Evolutionary conservation across 257 asterid species (phyloP).

Genomic region (Plantago ovata): DNA sequence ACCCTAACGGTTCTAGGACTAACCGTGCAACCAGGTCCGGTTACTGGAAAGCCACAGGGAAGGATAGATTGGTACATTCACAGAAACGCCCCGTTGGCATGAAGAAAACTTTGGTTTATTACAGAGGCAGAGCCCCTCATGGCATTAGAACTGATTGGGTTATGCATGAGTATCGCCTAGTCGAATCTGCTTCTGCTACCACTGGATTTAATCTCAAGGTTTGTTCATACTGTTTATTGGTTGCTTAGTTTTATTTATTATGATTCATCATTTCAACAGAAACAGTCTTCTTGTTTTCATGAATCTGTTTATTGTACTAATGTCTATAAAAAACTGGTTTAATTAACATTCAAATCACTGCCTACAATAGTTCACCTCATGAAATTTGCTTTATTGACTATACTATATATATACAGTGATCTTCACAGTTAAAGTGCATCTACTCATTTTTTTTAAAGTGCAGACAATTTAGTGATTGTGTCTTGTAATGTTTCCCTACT

Average conservation of each 20-base stretch:
- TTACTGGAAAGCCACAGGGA: slow-evolving; percentile 81
- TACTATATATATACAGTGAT: too few relatives aligned
- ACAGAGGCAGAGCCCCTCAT: slow-evolving; percentile 71
- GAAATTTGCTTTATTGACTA: too few relatives aligned
- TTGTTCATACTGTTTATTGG: background rate
- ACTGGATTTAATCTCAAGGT: slow-evolving; percentile 39
- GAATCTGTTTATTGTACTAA: background rate
- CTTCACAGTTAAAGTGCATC: too few relatives aligned
- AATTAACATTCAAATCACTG: too few relatives aligned
- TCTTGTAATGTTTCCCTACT: too few relatives aligned
- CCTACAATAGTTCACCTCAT: too few relatives aligned
- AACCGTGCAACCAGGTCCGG: slow-evolving; percentile 71
- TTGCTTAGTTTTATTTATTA: background rate
- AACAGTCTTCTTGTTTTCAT: background rate
- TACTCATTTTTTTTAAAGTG: too few relatives aligned
- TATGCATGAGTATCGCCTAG: slow-evolving; percentile 70
- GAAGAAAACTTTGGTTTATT: slow-evolving; percentile 78
- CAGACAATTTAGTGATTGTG: too few relatives aligned
- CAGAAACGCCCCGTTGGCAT: slow-evolving; percentile 53
- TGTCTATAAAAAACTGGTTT: background rate
- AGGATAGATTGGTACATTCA: slow-evolving; percentile 55
- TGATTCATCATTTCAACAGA: background rate
- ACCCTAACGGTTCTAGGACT: slow-evolving; percentile 74
- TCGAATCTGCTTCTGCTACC: slow-evolving; percentile 22
- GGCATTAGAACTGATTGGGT: slow-evolving; percentile 65